Evolutionary conservation across 306 rosid genomes (phyloP).

Genomic region (Trifolium pratense): DNA sequence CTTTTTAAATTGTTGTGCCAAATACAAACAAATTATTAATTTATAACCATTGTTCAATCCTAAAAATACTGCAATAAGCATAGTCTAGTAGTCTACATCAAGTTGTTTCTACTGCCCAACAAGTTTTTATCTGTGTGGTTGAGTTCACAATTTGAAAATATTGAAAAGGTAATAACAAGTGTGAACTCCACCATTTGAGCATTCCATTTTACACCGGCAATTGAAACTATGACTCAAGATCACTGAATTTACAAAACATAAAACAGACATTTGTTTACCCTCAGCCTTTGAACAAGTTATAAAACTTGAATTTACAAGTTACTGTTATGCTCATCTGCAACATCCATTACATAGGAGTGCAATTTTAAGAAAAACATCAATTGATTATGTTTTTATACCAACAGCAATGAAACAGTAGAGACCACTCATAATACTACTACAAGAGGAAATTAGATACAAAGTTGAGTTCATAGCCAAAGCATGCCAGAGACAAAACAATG

Average conservation of each 20-base stretch:
- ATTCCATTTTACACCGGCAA: too few relatives aligned
- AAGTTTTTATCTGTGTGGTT: too few relatives aligned
- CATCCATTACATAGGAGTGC: neutral
- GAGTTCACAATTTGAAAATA: too few relatives aligned
- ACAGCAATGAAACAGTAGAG: neutral
- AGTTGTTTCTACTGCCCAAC: too few relatives aligned
- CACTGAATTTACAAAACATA: neutral
- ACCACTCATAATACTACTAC: neutral
- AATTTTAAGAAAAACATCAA: neutral
- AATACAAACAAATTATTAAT: neutral
- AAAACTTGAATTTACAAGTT: neutral
- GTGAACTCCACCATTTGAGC: too few relatives aligned
- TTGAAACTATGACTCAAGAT: too few relatives aligned
- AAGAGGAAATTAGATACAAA: neutral
- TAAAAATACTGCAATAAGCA: neutral
- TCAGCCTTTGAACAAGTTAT: neutral
- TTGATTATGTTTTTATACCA: neutral
- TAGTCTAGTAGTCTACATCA: too few relatives aligned
- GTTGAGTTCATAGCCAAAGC: neutral
- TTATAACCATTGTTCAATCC: neutral
- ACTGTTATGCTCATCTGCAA: neutral
- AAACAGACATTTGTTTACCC: neutral
- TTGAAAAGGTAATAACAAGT: too few relatives aligned
- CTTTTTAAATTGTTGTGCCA: slow-evolving; percentile 4
- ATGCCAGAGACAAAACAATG: neutral